Base-by-base conservation (phyloP, 345 rosid genomes). In the Microcos paniculata region DNA sequence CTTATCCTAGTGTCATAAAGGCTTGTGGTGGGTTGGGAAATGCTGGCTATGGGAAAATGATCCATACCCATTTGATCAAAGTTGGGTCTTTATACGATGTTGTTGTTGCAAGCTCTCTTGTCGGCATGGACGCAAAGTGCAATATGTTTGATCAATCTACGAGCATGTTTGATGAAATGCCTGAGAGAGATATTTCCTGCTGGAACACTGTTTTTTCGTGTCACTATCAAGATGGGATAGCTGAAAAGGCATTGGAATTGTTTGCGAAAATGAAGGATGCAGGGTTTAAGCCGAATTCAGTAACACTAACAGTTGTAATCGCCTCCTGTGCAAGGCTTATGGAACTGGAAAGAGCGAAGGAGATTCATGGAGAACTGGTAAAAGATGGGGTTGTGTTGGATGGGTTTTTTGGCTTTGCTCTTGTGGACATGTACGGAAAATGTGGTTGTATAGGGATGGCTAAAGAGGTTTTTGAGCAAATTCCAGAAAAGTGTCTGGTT, bases 191-290 rank as follows among this genome's bases (percentile, higher is more conserved):
- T 43, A 88, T 89, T 62, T 90, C 84, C 1, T 75, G 85, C 79
- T 91, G 97, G 96, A 91, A 91, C 75, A 64, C 89, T 0, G 88
- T 91, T 10, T 88, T 93, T 64, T 91, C 94, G 11, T 86, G 93
- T 79, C 87, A 78, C 76, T 85, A 88, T 84, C 96, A 93, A 55
- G 84, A 73, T 23, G 93, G 97, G 31, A 78, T 83, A 72, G 82
- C 87, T 23, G 85, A 83, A 77, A 84, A 87, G 72, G 90, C 90
- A 8, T 40, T 92, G 81, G 88, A 86, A 26, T 52, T 89, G 10
- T 88, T 87, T 59, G 83, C 52, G 18, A 84, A 78, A 66, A 88
- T 89, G 94, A 89, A 80, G 70, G 80, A 55, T 8, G 80, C 73
- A 53, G 96, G 92, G 14, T 80, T 89, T 80, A 81, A 79, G 80